phyloP scores from a whole-genome alignment of 2,329 filamentous ascomycete species.

The Taxawa tesnikishii region DNA sequence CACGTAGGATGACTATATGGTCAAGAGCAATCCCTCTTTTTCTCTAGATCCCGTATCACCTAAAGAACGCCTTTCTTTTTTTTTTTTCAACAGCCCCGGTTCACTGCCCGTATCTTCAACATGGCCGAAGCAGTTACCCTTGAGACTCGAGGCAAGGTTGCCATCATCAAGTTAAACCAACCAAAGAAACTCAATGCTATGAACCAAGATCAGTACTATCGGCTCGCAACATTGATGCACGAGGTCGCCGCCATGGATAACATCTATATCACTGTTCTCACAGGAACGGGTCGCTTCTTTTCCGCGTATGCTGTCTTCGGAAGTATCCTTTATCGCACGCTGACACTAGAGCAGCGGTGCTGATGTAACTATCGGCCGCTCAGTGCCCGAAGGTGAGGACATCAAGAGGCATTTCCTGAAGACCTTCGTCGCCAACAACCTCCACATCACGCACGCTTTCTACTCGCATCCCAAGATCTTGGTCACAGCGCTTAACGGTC shows the following conservation, averaged over 20 bases:
- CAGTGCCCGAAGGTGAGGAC: constrained; percentile 25
- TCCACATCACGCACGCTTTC: constrained; percentile 81
- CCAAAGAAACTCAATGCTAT: constrained; percentile 82
- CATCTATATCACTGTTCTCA: constrained; percentile 72
- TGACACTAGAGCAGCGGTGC: constrained; percentile 50
- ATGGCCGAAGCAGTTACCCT: constrained; percentile 40
- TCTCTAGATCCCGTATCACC: too few relatives aligned
- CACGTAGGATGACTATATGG: too few relatives aligned
- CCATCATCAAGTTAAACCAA: constrained; percentile 78
- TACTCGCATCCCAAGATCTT: constrained; percentile 92
- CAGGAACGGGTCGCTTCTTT: constrained; percentile 70
- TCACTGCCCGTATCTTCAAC: too few relatives aligned
- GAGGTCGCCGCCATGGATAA: constrained; percentile 70
- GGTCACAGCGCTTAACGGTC: constrained; percentile 81
- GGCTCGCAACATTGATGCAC: constrained; percentile 58
- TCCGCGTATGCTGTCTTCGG: constrained; percentile 75
- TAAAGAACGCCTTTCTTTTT: too few relatives aligned
- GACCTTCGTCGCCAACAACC: constrained; percentile 70
- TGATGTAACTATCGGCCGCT: constrained; percentile 52
- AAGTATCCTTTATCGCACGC: too few relatives aligned
- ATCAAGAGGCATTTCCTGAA: constrained; percentile 49
- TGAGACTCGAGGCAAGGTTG: constrained; percentile 56
- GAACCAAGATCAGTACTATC: constrained; percentile 59
- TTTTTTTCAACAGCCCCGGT: too few relatives aligned
- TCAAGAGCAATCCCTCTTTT: too few relatives aligned